Conservation (phyloP, 2,329 filamentous ascomycete species). For the Colletotrichum horii region DNA sequence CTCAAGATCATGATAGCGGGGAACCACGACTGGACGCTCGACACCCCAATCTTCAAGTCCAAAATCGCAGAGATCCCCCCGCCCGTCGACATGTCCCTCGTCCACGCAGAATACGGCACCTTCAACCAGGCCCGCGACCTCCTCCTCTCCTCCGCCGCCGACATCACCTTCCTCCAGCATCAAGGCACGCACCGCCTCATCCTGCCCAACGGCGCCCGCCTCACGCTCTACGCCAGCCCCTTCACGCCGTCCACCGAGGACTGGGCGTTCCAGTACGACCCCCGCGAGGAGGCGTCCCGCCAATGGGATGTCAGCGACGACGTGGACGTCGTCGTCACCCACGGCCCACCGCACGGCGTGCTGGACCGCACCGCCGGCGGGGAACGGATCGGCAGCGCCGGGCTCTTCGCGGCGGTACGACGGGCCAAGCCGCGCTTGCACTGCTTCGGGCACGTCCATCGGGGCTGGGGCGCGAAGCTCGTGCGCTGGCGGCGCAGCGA, state of each 20-base stretch:
- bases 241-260: constrained; percentile 43
- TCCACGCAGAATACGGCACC: constrained; percentile 38
- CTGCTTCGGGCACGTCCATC: constrained; percentile 41
- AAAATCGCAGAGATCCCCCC: not conserved
- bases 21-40: constrained; percentile 55
- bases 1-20: constrained; percentile 56
- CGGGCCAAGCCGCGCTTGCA: constrained; percentile 35
- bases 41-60: constrained; percentile 16
- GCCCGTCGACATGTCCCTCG: constrained; percentile 4
- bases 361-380: constrained; percentile 39
- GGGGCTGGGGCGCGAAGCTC: constrained; percentile 43
- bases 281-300: constrained; percentile 8
- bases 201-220: constrained; percentile 42
- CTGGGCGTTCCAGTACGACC: constrained; percentile 51
- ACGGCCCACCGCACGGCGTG: constrained; percentile 43
- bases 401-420: constrained; percentile 34
- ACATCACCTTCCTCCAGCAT: constrained; percentile 37
- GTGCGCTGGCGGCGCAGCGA: constrained; percentile 46
- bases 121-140: constrained; percentile 38
- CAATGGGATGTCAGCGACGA: constrained; percentile 27
- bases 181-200: constrained; percentile 46
- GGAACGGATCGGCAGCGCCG: constrained; percentile 32
- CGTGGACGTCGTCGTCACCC: constrained; percentile 37
- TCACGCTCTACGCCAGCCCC: constrained; percentile 51
- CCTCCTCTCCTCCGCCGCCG: constrained; percentile 23